phyloP scores from a whole-genome alignment of 2,329 filamentous ascomycete genomes.

The Capronia americana region DNA sequence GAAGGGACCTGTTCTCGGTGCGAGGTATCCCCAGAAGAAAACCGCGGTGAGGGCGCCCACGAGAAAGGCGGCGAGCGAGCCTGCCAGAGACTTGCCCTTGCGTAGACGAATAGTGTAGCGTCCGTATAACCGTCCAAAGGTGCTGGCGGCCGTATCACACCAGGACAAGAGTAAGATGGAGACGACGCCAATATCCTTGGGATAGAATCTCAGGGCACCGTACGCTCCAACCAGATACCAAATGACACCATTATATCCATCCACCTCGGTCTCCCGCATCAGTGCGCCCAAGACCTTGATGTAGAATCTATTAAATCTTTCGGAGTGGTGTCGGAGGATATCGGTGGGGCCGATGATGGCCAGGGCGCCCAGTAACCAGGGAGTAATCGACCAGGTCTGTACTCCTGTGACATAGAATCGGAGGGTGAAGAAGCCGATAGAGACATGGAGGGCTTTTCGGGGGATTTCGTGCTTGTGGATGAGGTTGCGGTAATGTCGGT shows the following conservation, averaged over 20 bases:
- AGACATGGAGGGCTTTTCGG: conserved; percentile 89
- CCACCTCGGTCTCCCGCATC: conserved; percentile 96
- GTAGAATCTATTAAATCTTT: conserved; percentile 84
- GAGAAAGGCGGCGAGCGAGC: conserved; percentile 80
- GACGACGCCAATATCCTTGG: conserved; percentile 91
- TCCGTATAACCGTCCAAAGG: conserved; percentile 88
- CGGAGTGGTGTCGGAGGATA: conserved; percentile 79
- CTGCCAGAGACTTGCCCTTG: conserved; percentile 88
- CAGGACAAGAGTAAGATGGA: conserved; percentile 89
- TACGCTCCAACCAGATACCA: conserved; percentile 94
- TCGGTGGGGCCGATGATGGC: conserved; percentile 85
- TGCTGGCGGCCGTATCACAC: conserved; percentile 97
- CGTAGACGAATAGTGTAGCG: conserved; percentile 85
- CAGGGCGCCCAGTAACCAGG: conserved; percentile 79
- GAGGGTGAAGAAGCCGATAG: conserved; percentile 92
- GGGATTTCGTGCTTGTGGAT: conserved; percentile 98
- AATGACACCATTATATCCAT: conserved; percentile 94
- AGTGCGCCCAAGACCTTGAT: conserved; percentile 83
- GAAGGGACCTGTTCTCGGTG: conserved; percentile 70
- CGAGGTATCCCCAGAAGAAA: conserved; percentile 87
- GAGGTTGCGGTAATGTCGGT: conserved; percentile 87
- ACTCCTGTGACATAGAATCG: conserved; percentile 82
- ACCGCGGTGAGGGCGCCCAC: conserved; percentile 83
- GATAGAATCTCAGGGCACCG: conserved; percentile 82
- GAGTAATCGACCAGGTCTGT: conserved; percentile 78